A percentile compares a stretch with the other conserved stretches of the same genome.
Evolutionary conservation across 2,329 filamentous ascomycete genomes (phyloP).

Genomic region (Hypomyces rosellus): DNA sequence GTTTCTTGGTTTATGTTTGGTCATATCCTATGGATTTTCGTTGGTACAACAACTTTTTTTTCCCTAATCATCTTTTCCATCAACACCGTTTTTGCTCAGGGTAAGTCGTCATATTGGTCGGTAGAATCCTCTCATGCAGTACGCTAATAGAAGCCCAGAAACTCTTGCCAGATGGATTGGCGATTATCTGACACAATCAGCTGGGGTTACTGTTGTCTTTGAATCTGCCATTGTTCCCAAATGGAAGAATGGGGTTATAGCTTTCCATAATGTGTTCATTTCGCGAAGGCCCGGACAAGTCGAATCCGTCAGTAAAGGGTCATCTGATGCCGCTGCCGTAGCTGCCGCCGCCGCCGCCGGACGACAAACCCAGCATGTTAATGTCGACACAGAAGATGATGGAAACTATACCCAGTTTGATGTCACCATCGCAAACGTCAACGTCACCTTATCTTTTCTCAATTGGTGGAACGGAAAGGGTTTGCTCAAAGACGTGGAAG

Average conservation of each 20-base stretch:
- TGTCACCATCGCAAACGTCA: slow-evolving; percentile 87
- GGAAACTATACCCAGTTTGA: slow-evolving; percentile 98
- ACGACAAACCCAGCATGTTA: slow-evolving; percentile 39
- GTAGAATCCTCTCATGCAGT: neutral
- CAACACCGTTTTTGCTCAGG: slow-evolving; percentile 94
- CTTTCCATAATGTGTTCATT: slow-evolving; percentile 93
- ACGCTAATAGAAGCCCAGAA: slow-evolving; percentile 48
- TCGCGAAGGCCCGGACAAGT: slow-evolving; percentile 82
- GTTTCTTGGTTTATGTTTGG: slow-evolving; percentile 90
- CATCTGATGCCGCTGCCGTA: slow-evolving; percentile 77
- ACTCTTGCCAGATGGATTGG: slow-evolving; percentile 89
- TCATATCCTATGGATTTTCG: slow-evolving; percentile 90
- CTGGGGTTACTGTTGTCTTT: slow-evolving; percentile 89
- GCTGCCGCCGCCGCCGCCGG: slow-evolving; percentile 79
- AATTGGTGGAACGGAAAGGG: slow-evolving; percentile 99
- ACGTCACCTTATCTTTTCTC: slow-evolving; percentile 93
- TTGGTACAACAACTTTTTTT: slow-evolving; percentile 96
- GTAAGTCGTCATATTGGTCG: slow-evolving; percentile 36
- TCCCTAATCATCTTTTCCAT: slow-evolving; percentile 84
- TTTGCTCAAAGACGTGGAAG: slow-evolving; percentile 81
- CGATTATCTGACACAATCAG: slow-evolving; percentile 90
- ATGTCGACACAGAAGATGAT: slow-evolving; percentile 58
- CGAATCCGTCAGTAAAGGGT: slow-evolving; percentile 85
- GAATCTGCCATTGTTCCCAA: slow-evolving; percentile 96
- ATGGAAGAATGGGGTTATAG: slow-evolving; percentile 92